Percentiles rank a stretch among this genome's conserved stretches.
phyloP scores from a whole-genome alignment of 225 moss, liverwort and hornwort species.

The Lunularia cruciata region DNA sequence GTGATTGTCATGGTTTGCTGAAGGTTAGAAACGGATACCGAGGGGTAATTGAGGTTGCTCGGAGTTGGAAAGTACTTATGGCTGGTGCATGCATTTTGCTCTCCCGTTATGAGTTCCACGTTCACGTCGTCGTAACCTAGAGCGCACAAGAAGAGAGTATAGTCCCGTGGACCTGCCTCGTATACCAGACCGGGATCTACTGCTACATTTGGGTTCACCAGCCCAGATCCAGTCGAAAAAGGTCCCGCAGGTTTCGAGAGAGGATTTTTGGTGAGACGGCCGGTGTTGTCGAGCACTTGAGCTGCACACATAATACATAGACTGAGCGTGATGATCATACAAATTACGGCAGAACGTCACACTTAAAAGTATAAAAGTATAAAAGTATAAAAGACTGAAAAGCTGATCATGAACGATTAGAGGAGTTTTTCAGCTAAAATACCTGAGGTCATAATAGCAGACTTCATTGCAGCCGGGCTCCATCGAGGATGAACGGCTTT shows the following conservation, averaged over 20 bases:
- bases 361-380: too few species aligned
- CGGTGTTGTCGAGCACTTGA: not conserved
- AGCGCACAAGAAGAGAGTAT: slow-evolving; percentile 18
- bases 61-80: not conserved
- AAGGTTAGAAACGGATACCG: not conserved
- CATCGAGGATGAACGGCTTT: slow-evolving; percentile 23
- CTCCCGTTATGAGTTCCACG: slow-evolving; percentile 3
- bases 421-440: not conserved
- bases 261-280: not conserved
- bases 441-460: slow-evolving; percentile 31
- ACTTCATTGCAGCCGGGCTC: slow-evolving; percentile 27
- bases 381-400: too few species aligned
- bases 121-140: not conserved
- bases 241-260: not conserved
- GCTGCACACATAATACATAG: slow-evolving; percentile 5
- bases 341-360: too few species aligned
- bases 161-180: slow-evolving; percentile 1
- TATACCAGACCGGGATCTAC: slow-evolving; percentile 17
- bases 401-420: too few species aligned
- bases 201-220: slow-evolving; percentile 7
- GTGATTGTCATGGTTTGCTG: not conserved
- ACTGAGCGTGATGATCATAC: too few species aligned
- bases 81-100: slow-evolving; percentile 1
- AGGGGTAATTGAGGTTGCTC: slow-evolving; percentile 19
- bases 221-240: slow-evolving; percentile 16